Evolutionary conservation across 1,139 yeast genomes (phyloP).

Genomic region (Kodamaea sp.): DNA sequence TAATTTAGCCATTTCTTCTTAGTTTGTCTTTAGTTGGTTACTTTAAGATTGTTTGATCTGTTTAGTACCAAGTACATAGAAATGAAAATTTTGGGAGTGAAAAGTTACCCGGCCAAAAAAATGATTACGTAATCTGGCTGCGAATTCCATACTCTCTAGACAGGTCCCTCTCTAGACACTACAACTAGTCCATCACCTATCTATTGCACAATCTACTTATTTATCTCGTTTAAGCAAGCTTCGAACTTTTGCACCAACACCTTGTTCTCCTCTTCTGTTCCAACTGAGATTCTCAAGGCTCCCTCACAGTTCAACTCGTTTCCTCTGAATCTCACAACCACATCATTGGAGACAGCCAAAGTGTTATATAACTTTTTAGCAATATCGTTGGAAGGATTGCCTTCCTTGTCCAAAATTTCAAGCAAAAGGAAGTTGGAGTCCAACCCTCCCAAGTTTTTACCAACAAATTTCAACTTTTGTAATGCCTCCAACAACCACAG

Average conservation of each 20-base stretch:
- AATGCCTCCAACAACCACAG: conserved; percentile 51
- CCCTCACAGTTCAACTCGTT: conserved; percentile 87
- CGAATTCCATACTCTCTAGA: background rate
- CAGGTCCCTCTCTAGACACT: background rate
- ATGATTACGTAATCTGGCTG: background rate
- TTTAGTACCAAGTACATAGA: background rate
- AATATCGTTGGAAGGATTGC: conserved; percentile 64
- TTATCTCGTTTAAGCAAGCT: conserved; percentile 19
- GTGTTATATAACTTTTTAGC: conserved; percentile 67
- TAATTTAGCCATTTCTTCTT: conserved; percentile 72
- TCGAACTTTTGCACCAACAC: conserved; percentile 52
- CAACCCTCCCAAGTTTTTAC: conserved; percentile 78
- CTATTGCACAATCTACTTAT: conserved; percentile 2
- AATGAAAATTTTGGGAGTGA: background rate
- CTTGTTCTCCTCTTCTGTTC: conserved; percentile 75
- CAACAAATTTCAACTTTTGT: conserved; percentile 59
- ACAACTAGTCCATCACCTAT: too few species aligned
- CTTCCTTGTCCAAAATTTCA: conserved; percentile 63
- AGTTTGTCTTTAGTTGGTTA: too few species aligned
- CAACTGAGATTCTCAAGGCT: conserved; percentile 82
- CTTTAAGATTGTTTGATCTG: too few species aligned
- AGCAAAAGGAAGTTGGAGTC: conserved; percentile 84
- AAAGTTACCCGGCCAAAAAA: background rate
- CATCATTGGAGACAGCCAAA: conserved; percentile 70
- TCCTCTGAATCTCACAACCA: conserved; percentile 91